Percentiles rank a stretch among this genome's conserved stretches.
Evolutionary conservation across 345 rosid genomes (phyloP).

Genomic region (Trapa incisa): DNA sequence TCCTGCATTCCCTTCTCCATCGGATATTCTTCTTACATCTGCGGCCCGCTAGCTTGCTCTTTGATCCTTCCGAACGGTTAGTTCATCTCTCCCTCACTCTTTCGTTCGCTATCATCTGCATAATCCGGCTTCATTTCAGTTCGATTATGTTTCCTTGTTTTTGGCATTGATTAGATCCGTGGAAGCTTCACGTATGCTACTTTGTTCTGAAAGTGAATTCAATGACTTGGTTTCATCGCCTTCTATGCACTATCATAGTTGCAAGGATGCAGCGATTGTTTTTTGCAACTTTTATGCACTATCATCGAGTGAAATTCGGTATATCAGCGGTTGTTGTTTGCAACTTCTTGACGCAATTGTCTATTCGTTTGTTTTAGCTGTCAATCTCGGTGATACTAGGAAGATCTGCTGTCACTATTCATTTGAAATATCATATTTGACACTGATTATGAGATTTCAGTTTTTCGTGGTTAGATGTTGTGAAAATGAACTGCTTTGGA

Average conservation of each 20-base stretch:
- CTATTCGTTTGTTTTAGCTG: not conserved
- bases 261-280: not conserved
- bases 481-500: not conserved
- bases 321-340: not conserved
- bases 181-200: not conserved
- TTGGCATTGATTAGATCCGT: not conserved
- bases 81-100: not conserved
- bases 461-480: not conserved
- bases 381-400: not conserved
- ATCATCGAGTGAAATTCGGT: not conserved
- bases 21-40: not conserved
- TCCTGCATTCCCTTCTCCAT: not conserved
- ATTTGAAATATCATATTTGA: not conserved
- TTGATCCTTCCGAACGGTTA: not conserved
- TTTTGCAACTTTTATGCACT: not conserved
- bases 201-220: too few species aligned
- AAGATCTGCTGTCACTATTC: not conserved
- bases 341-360: not conserved
- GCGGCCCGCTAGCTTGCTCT: not conserved
- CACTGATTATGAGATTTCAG: not conserved
- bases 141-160: not conserved
- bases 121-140: not conserved
- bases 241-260: not conserved
- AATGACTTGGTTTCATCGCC: not conserved
- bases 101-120: not conserved